Evolutionary conservation across 345 rosid genomes (phyloP).

Genomic region (Nasturtium officinale): DNA sequence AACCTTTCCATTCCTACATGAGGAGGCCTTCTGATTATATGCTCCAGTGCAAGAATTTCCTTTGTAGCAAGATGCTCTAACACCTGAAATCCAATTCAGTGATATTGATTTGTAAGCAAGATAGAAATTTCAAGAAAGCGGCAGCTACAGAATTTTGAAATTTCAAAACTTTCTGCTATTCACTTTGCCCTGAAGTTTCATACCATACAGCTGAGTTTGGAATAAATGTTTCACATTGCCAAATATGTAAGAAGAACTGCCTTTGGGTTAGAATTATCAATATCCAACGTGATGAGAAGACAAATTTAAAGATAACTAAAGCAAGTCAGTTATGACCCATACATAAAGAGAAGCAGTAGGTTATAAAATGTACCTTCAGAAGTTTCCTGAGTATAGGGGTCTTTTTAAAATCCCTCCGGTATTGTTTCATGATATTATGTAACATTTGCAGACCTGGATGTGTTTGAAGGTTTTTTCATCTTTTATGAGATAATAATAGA

Average conservation of each 20-base stretch:
- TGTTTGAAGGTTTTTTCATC: conserved; percentile 31
- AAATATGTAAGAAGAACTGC: conserved; percentile 15
- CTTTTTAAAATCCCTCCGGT: conserved; percentile 86
- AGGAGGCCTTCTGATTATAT: conserved; percentile 82
- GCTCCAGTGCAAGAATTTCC: conserved; percentile 77
- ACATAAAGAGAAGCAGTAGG: conserved; percentile 7
- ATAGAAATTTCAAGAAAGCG: conserved; percentile 1
- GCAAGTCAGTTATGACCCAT: conserved; percentile 10
- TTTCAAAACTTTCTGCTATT: conserved; percentile 1
- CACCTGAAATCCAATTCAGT: conserved; percentile 59
- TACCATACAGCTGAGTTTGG: conserved; percentile 8
- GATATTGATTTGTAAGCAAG: conserved; percentile 17
- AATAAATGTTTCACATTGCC: neutral
- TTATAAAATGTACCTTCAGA: conserved; percentile 68
- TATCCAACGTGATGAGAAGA: conserved; percentile 2
- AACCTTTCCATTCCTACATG: conserved; percentile 94
- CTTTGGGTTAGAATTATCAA: conserved; percentile 20
- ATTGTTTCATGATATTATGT: conserved; percentile 94
- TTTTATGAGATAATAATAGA: conserved; percentile 20
- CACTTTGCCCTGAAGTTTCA: conserved; percentile 9
- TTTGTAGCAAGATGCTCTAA: conserved; percentile 82
- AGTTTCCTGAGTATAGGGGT: conserved; percentile 96
- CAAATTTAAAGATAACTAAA: neutral
- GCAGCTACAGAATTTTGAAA: neutral
- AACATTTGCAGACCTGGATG: conserved; percentile 90